Evolutionary conservation across 257 asterid species (phyloP), one percentile per base, ranked within the genome.

Genomic region (Solanum chmielewskii): DNA sequence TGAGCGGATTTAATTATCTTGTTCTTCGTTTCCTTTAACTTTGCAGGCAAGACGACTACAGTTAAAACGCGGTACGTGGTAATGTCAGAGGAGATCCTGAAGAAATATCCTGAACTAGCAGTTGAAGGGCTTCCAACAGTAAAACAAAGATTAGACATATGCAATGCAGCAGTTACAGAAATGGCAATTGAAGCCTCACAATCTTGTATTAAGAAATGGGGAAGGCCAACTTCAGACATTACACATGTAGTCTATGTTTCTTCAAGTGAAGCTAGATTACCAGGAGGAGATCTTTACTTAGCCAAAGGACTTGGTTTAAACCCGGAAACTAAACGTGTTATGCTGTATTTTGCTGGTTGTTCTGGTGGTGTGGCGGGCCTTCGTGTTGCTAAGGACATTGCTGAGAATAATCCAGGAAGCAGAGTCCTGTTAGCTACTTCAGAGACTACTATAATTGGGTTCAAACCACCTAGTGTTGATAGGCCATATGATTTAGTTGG

Each of bases 321-420:
- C 84, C 97, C 97, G 23, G 78, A 91, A 39, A 94, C 98, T 29
- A 93, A 90, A 11, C 87, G 99, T 33, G 94, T 92, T 83, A 95
- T 88, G 97, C 93, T 97, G 89, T 96, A 97, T 90, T 97, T 97
- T 68, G 92, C 98, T 9, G 98, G 99, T 89, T 97, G 99, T 94
- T 96, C 99, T 0, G 99, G 99, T 2, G 99, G 99, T 8, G 99
- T 96, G 6, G 99, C 99, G 5, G 99, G 99, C 90, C 95, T 97
- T 35, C 91, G 99, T 1, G 97, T 96, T 4, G 99, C 99, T 5
- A 97, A 97, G 86, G 99, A 97, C 93, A 91, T 97, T 21, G 98
- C 98, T 6, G 98, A 97, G 91, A 97, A 97, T 92, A 97, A 97
- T 76, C 99, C 98, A 3, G 98, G 98, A 0, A 94, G 98, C 47